phyloP scores from a whole-genome alignment of 352 stramenopile species.

The Phytophthora chlamydospora region DNA sequence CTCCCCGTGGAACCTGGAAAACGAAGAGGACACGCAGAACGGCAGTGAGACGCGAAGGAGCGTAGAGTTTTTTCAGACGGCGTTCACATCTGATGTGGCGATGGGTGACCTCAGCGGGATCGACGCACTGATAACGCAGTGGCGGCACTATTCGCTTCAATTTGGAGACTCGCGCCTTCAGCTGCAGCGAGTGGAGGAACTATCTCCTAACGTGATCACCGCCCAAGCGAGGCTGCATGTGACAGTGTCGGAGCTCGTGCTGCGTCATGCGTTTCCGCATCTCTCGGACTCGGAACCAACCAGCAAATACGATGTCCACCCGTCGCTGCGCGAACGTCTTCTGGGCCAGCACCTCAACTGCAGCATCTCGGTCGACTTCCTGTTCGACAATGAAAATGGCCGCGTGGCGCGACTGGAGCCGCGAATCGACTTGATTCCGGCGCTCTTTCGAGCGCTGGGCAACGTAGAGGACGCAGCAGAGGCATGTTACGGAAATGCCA shows the following conservation, averaged over 20 bases:
- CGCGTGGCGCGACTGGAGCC: conserved; percentile 6
- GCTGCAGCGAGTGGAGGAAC: neutral
- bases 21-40: neutral
- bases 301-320: conserved; percentile 8
- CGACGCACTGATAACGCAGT: neutral
- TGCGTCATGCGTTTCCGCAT: conserved; percentile 10
- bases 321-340: conserved; percentile 3
- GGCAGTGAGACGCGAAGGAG: neutral
- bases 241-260: conserved; percentile 7
- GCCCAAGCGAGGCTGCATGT: neutral
- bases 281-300: neutral
- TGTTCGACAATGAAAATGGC: conserved; percentile 14
- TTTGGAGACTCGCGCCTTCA: neutral
- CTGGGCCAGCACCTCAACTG: conserved; percentile 4
- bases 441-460: conserved; percentile 5
- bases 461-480: neutral
- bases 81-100: neutral
- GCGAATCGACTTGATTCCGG: conserved; percentile 9
- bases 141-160: neutral
- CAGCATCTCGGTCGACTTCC: conserved; percentile 12
- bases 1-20: neutral
- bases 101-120: neutral
- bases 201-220: neutral
- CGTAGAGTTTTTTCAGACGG: neutral
- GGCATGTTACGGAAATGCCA: neutral